Base-by-base conservation (phyloP, 2,329 filamentous ascomycete species). In the Arthrobotrys conoides region DNA sequence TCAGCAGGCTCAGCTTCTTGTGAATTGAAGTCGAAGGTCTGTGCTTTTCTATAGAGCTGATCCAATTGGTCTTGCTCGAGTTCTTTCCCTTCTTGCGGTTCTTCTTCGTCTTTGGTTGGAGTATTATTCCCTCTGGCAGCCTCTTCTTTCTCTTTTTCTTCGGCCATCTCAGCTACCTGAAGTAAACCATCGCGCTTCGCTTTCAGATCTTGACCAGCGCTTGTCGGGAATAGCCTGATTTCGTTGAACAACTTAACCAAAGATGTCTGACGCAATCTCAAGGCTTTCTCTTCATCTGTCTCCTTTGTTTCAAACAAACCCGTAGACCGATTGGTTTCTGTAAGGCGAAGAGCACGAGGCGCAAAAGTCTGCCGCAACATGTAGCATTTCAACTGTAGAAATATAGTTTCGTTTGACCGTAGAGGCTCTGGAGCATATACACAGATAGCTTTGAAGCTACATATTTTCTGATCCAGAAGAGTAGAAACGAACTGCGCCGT, bases 41-140 rank as follows among this genome's bases (percentile, higher is more conserved):
- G 96, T 0, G 96, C 96, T 83, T 99, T 99, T 83, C 92, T 93
- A 85, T 99, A 99, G 0, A 99, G 85, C 0, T 92, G 90, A 83
- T 99, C 96, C 2, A 99, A 90, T 83, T 99, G 96, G 82, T 97
- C 94, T 84, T 98, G 93, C 83, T 98, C 94, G 0, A 99, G 88
- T 84, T 98, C 94, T 82, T 94, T 89, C 1, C 94, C 94, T 41
- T 97, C 94, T 81, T 97, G 94, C 0, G 87, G 87, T 57, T 90
- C 86, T 30, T 91, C 92, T 4, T 89, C 88, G 0, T 87, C 87
- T 83, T 71, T 87, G 85, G 59, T 76, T 57, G 33, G 69, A 27
- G 46, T 70, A 10, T 49, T 68, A 51, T 57, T 73, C 22, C 24
- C 68, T 66, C 46, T 79, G 20, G 67, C 78, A 27, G 33, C 70